phyloP scores from a whole-genome alignment of 257 asterid genomes.

The Echium plantagineum region DNA sequence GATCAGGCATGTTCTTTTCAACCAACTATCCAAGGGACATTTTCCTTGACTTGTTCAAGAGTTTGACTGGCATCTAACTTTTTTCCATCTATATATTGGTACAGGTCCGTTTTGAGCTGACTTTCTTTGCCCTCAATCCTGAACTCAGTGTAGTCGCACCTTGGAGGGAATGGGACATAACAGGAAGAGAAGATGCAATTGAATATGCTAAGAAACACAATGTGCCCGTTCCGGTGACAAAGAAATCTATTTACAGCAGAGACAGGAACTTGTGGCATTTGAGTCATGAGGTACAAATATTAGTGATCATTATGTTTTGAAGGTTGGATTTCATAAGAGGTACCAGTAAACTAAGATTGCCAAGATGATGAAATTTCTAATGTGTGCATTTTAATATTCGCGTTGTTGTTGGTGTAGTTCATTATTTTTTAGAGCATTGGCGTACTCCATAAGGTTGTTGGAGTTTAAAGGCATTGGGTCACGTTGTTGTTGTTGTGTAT shows the following conservation, averaged over 20 bases:
- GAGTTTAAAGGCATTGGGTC: too few relatives aligned
- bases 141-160: slow-evolving; percentile 94
- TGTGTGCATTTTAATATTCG: not conserved
- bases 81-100: slow-evolving; percentile 6
- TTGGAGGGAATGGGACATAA: slow-evolving; percentile 99
- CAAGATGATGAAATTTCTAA: not conserved
- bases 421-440: too few relatives aligned
- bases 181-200: slow-evolving; percentile 91
- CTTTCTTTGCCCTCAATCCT: slow-evolving; percentile 95
- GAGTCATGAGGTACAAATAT: slow-evolving; percentile 71
- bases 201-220: slow-evolving; percentile 87
- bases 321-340: not conserved
- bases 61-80: slow-evolving; percentile 1
- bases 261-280: slow-evolving; percentile 98
- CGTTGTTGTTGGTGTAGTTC: too few relatives aligned
- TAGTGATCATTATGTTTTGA: not conserved
- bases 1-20: slow-evolving; percentile 56
- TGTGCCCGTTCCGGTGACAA: slow-evolving; percentile 90
- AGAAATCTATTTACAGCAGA: slow-evolving; percentile 94
- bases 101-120: slow-evolving; percentile 96
- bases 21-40: slow-evolving; percentile 8
- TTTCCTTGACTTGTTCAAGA: slow-evolving; percentile 3
- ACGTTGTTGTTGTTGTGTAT: too few relatives aligned
- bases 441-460: too few relatives aligned
- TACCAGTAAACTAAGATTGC: not conserved